Evolutionary conservation across 139 green algal species (phyloP), one percentile per base, ranked within the genome.

Genomic region (Coelastrella sp.): DNA sequence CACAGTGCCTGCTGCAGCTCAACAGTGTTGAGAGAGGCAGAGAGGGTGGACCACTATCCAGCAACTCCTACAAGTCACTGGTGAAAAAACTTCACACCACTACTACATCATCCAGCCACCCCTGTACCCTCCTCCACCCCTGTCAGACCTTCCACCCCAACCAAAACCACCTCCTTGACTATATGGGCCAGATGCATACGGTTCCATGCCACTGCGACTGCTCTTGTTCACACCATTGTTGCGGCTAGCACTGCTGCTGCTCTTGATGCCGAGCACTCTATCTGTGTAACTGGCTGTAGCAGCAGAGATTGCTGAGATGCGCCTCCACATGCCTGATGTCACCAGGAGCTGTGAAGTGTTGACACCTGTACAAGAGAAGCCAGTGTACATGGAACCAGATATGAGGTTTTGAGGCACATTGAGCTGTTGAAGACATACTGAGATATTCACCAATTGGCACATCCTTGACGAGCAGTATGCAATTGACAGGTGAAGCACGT

Each of bases 211-310:
- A n/a, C n/a, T n/a, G n/a, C n/a, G n/a, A n/a, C n/a, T n/a, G n/a
- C 48, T 57, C 11, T 27, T 32, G 9, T 15, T 45, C 40, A 25
- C 71, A 3, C 41, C 23, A 30, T 32, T 25, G 13, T 45, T 5
- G 3, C n/a, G 25, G 9, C n/a, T n/a, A n/a, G n/a, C n/a, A n/a
- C 32, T 59, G 71, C 7, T 37, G 41, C 34, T 50, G 60, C 57
- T 64, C 9, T 34, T 25, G 2, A 86, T 50, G n/a, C 85, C 85
- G 35, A 89, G 78, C 34, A 89, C 68, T 59, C 41, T 64, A n/a
- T 89, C 85, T 57, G 85, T 69, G 11, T 73, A 83, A 30, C 9
- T 73, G 23, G 67, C n/a, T 4, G 77, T 38, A 9, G 64, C 69
- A 1, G 57, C 32, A 25, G 78, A 51, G 5, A 25, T 69, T 7